Base-by-base conservation (phyloP, 192 early-diverging fungal species). In the Chytriomyces sp. region DNA sequence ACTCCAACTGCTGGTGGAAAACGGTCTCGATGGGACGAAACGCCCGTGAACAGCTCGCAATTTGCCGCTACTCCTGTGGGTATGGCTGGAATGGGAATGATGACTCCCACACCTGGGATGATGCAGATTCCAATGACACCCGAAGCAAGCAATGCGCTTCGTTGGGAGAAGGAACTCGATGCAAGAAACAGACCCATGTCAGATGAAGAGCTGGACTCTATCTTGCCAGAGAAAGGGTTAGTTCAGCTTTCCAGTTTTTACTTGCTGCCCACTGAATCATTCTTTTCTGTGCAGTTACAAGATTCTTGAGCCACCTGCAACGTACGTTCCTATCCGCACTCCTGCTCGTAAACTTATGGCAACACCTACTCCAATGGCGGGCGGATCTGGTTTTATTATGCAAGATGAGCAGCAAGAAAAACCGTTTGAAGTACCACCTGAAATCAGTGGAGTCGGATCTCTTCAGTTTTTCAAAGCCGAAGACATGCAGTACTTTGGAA, bases 401-500 rank as follows among this genome's bases (percentile, higher is more conserved):
- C 93, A 93, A 67, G 94, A 96, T 61, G 95, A 95, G 75, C 75
- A 80, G 48, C 69, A 77, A 23, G 61, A 49, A 11, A 77, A 80
- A 53, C 61, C 53, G 20, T 72, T 72, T n/a, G 97, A 94, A 64
- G 77, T 96, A 28, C 91, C 93, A 75, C 88, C 86, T 0, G 96
- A 98, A 70, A 92, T 98, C 46, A 94, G 96, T 13, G 97, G 95
- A 23, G 88, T 96, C 23, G 92, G 91, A 0, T 76, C 79, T 7
- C 84, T 99, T 20, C 93, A 96, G 7, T 96, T 94, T 77, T 94
- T 99, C 84, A 97, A 96, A 83, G 92, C 92, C 46, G 98, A 97
- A 70, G 98, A 99, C 84, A 93, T 96, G 92, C 93, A 98, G 83
- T 92, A 96, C 79, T 99, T 99, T 87, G 95, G 93, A 47, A 94